A percentile compares a stretch with the other conserved stretches of the same genome.
phyloP scores from a whole-genome alignment of 1,284 basidiomycete species.

The Ceratorhiza oryzae-sativae region DNA sequence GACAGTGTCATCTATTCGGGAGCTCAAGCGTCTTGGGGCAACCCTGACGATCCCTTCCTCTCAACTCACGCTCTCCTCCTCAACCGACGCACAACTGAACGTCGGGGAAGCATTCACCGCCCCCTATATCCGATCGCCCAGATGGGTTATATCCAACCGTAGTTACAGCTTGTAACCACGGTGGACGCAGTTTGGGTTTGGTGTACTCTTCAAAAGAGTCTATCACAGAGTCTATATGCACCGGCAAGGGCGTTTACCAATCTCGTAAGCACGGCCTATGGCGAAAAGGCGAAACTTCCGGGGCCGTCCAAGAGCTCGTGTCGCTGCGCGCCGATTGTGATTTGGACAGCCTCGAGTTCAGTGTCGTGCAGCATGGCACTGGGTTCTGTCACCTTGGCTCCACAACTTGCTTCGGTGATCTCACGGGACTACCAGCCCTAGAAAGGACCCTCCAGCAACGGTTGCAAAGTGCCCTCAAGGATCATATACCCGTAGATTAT shows the following conservation, averaged over 20 bases:
- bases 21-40: conserved; percentile 65
- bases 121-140: conserved; percentile 84
- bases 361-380: conserved; percentile 86
- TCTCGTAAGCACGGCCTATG: conserved; percentile 96
- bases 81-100: conserved; percentile 67
- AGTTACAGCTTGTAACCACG: conserved; percentile 76
- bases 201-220: conserved; percentile 97
- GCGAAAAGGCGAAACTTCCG: conserved; percentile 97
- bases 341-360: conserved; percentile 89
- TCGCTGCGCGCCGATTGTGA: conserved; percentile 92
- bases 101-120: conserved; percentile 88
- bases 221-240: conserved; percentile 84
- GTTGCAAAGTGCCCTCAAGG: conserved; percentile 82
- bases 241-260: conserved; percentile 94
- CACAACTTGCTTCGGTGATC: conserved; percentile 84
- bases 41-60: conserved; percentile 78
- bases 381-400: conserved; percentile 95
- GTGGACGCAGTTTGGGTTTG: conserved; percentile 84
- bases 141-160: conserved; percentile 95
- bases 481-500: conserved; percentile 91
- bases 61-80: conserved; percentile 66
- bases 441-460: conserved; percentile 83
- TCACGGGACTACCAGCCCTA: conserved; percentile 80
- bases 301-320: conserved; percentile 89
- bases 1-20: conserved; percentile 47